Conservation (phyloP, 2,329 filamentous ascomycete genomes). For the Lojkania enalia region DNA sequence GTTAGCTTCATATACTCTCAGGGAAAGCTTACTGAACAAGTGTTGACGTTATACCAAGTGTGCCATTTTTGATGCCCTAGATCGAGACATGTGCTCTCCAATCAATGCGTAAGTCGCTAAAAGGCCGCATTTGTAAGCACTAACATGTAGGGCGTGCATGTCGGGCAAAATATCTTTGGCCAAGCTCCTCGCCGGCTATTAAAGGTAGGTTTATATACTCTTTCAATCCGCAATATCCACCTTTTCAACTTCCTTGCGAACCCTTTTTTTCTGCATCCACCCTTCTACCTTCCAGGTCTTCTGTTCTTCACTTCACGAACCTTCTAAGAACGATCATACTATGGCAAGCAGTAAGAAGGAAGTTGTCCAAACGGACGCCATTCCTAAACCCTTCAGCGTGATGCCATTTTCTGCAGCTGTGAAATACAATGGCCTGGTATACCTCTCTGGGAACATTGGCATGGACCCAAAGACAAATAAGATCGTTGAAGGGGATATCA, state of each 20-base stretch:
- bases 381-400: conserved; percentile 26
- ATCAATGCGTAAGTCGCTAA: background rate
- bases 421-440: conserved; percentile 64
- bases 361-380: conserved; percentile 10
- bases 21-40: no score
- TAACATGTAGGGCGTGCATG: background rate
- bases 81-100: background rate
- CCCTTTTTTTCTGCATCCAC: no score
- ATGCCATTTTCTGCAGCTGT: conserved; percentile 58
- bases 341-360: conserved; percentile 12
- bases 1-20: no score
- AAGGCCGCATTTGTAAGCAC: background rate
- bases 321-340: no score
- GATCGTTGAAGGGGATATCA: conserved; percentile 61
- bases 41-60: no score
- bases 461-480: conserved; percentile 59
- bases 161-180: no score
- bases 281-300: no score
- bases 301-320: no score
- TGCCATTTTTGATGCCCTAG: background rate
- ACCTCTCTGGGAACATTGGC: conserved; percentile 67
- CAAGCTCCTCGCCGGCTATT: no score
- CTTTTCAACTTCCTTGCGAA: no score
- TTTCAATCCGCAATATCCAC: no score
- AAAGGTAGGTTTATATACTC: no score